Evolutionary conservation across 495 filamentous ascomycete genomes (phyloP).

Genomic region (Parathielavia hyrcaniae): DNA sequence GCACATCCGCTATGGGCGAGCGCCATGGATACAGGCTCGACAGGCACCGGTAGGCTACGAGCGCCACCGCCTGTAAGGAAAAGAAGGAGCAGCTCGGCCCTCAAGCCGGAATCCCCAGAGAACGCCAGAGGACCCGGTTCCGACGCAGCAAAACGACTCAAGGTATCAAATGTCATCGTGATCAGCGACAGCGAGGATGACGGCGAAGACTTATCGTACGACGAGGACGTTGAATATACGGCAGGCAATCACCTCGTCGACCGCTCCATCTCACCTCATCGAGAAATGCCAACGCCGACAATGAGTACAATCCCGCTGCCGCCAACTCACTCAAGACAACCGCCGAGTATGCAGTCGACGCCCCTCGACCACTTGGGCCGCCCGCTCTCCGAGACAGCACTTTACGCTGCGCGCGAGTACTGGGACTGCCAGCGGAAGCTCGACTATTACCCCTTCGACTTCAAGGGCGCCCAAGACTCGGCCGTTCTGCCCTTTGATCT

Average conservation of each 20-base stretch:
- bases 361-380: neutral
- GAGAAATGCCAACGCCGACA: neutral
- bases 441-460: neutral
- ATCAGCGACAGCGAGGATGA: slow-evolving; percentile 6
- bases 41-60: too few species aligned
- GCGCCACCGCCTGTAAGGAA: too few species aligned
- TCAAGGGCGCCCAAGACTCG: neutral
- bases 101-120: neutral
- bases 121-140: neutral
- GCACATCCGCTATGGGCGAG: too few species aligned
- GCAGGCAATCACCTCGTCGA: neutral
- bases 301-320: neutral
- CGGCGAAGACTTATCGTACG: slow-evolving; percentile 3
- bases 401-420: slow-evolving; percentile 3
- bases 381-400: neutral
- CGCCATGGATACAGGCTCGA: too few species aligned
- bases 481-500: neutral
- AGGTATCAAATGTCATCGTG: neutral
- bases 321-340: neutral
- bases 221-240: neutral
- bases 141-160: neutral
- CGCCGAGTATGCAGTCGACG: neutral
- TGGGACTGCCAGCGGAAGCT: slow-evolving; percentile 5
- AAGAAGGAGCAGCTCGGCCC: neutral
- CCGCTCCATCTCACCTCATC: neutral